These are phyloP conservation scores for Lunularia cruciata DNA, from an alignment of 225 moss, liverwort and hornwort genomes.

Conservation along the genomic window DNA sequence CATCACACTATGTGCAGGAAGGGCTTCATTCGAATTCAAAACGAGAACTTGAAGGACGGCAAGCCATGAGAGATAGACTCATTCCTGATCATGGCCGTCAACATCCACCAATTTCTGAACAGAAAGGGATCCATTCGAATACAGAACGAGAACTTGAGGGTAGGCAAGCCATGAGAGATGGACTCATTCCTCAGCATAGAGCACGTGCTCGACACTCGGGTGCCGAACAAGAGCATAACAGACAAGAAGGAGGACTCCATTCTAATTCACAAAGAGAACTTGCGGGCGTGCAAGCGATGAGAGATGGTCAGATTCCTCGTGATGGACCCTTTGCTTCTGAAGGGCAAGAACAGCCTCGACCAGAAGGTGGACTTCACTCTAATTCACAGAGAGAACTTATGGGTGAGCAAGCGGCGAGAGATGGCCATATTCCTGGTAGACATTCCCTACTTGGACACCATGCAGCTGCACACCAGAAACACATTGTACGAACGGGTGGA, in stretches of 20 bases:
- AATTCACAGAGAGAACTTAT: not conserved
- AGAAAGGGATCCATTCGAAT: slow-evolving; percentile 4
- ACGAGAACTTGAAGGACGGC: too few species aligned
- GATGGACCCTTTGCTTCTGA: too few species aligned
- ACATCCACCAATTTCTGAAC: too few species aligned
- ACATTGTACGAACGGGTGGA: not conserved
- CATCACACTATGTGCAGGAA: too few species aligned
- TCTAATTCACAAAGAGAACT: not conserved
- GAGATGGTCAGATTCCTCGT: too few species aligned
- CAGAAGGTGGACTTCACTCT: too few species aligned
- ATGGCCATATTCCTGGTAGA: too few species aligned
- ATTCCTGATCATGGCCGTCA: too few species aligned
- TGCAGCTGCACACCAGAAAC: not conserved
- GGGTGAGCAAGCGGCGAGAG: not conserved
- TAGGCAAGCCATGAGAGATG: not conserved
- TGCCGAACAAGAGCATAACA: not conserved
- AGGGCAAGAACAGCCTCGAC: not conserved
- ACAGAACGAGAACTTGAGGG: slow-evolving; percentile 2
- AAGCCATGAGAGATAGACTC: too few species aligned
- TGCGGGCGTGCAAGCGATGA: too few species aligned
- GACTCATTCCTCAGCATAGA: not conserved
- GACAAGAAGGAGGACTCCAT: not conserved
- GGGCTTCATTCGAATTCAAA: too few species aligned
- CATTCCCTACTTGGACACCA: too few species aligned
- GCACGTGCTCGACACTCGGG: not conserved